These are phyloP conservation scores for Melocanna baccifera DNA, from an alignment of 176 grass and related monocot genomes.

Conservation along the genomic window DNA sequence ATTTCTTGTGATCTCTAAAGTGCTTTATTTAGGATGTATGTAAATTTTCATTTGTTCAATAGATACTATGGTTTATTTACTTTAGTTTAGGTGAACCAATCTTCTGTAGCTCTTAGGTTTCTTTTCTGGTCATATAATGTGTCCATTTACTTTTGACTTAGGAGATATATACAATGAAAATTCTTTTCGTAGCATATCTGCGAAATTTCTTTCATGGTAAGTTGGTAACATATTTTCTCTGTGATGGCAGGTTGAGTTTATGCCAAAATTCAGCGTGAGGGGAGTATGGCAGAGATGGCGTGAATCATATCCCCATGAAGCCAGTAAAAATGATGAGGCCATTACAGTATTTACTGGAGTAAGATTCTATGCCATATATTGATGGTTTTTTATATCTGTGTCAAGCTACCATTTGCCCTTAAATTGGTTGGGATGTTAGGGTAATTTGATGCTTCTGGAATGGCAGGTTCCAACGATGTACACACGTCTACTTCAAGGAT, in stretches of 20 bases:
- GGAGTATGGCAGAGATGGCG: slow-evolving; percentile 93
- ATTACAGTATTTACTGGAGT: slow-evolving; percentile 98
- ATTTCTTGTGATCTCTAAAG: slow-evolving; percentile 20
- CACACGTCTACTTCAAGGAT: slow-evolving; percentile 83
- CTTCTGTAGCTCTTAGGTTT: slow-evolving; percentile 13
- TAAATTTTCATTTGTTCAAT: not conserved
- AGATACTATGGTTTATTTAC: not conserved
- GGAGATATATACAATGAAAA: not conserved
- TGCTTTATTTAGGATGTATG: not conserved
- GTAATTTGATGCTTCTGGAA: slow-evolving; percentile 26
- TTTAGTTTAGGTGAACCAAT: slow-evolving; percentile 4
- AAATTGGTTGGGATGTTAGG: slow-evolving; percentile 12
- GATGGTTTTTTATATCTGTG: not conserved
- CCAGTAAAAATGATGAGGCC: slow-evolving; percentile 50
- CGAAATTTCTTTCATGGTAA: slow-evolving; percentile 26
- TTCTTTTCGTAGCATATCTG: slow-evolving; percentile 1
- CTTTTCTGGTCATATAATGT: slow-evolving; percentile 18
- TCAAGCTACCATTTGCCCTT: not conserved
- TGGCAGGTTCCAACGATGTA: slow-evolving; percentile 98
- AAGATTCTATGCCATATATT: slow-evolving; percentile 17
- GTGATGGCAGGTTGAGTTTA: slow-evolving; percentile 78
- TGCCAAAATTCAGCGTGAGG: slow-evolving; percentile 92
- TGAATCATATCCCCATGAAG: slow-evolving; percentile 73
- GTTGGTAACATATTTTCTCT: slow-evolving; percentile 26
- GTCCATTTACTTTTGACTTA: slow-evolving; percentile 22